Base-by-base conservation (phyloP, 2,329 filamentous ascomycete species). In the Colletotrichum sojae region DNA sequence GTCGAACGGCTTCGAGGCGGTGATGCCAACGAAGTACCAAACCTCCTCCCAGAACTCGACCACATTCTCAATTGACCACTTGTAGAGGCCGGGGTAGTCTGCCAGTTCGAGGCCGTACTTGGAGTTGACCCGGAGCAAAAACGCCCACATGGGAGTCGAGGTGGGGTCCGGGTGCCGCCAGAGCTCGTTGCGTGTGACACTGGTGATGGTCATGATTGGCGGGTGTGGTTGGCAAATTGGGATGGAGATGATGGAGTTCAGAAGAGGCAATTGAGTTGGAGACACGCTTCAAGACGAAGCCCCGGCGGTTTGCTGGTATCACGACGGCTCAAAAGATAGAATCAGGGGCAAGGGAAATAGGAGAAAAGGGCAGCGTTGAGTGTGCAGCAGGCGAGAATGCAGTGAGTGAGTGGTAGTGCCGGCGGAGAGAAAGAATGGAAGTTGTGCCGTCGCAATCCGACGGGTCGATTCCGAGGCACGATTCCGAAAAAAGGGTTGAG, bases 21-120 rank as follows among this genome's bases (percentile, higher is more conserved):
- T 90, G 73, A 98, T 87, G 51, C 92, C 92, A 3, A 92, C 92
- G 79, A 92, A 95, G 49, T 92, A 85, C 95, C 95, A 98, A 10
- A 94, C 88, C 63, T 94, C 91, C 57, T 88, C 90, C 95, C 95
- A 98, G 79, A 98, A 97, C 1, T 86, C 83, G 25, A 90, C 86
- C 8, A 94, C 86, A 73, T 95, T 85, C 8, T 91, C 88, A 71
- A 96, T 87, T 73, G 94, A 97, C 95, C 95, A 98, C 77, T 88
- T 83, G 82, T 95, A 92, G 9, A 98, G 86, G n/a, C 89, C 89
- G 20, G 90, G 82, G 76, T 97, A 97, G 71, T 85, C 89, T 18
- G 84, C 78, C 54, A 96, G 83, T 22, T 83, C 77, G 64, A 94
- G 79, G 12, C 83, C 80, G 76, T 95, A 88, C 74, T 91, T 92